Base-by-base conservation (phyloP, 139 green algal genomes). In the Micromonas commoda region DNA sequence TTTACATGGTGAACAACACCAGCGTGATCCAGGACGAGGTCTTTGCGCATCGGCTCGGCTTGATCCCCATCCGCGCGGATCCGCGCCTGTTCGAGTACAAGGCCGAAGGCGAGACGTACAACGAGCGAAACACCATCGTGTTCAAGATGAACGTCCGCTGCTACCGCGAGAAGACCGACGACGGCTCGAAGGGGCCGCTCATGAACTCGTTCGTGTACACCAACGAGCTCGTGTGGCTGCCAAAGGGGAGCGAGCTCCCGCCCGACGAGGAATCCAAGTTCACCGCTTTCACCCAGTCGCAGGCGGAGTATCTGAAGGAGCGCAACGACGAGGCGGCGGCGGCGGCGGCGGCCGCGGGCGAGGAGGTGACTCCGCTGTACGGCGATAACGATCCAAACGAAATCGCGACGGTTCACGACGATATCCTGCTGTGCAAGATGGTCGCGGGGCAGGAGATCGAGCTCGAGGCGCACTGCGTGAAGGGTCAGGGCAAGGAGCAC, bases 1-100 rank as follows among this genome's bases (percentile, higher is more conserved):
- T 99, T 16, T 99, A 94, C 83, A 87, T 98, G 23, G 71, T 95
- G 23, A 92, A 99, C 90, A 99, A 99, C 87, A 98, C 95, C 0
- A 93, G 86, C 23, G 91, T 98, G 67, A 93, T 99, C 20, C 83
- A 84, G 68, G 83, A 88, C 64, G 83, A 88, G 29, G 78, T 99
- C 70, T 73, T 99, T 23, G 84, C 90, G 1, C 95, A 99, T 75
- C 82, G 95, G 0, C 85, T 99, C 52, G 95, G 95, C 29, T 80
- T 99, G 34, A 84, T 98, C 26, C 95, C 95, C 0, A 81, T 99
- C 0, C 57, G 71, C 3, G 84, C 93, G 0, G 91, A 98, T 85
- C 90, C 95, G 1, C 73, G 80, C 16, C 75, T 89, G 3, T 91
- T 98, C 31, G 83, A 93, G 34, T 88, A 77, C 78, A 91, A 88